Base-by-base conservation (phyloP, 495 filamentous ascomycete genomes). In the Schizothecium vesticola region DNA sequence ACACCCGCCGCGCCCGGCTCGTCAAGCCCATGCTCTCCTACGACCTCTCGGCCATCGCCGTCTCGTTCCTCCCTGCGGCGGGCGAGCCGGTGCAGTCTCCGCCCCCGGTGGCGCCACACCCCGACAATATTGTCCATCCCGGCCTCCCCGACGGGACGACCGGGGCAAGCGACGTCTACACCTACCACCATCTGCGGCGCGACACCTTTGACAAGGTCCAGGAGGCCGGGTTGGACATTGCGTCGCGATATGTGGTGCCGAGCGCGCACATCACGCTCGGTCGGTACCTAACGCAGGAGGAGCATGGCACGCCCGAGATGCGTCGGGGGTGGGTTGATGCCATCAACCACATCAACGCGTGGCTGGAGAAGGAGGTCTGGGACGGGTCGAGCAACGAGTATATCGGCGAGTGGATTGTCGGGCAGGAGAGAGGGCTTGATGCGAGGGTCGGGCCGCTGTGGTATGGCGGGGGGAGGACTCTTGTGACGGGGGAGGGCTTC, bases 201-300 rank as follows among this genome's bases (percentile, higher is more conserved):
- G 92, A 97, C 77, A 76, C 96, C 16, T 93, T 87, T 74, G 81
- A 82, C 21, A 77, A 86, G n/a, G 83, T 84, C 13, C 76, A 80
- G 58, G 78, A 77, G 3, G 82, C 85, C 3, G 90, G 90, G 0
- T 82, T 92, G 9, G 76, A 78, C 11, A 82, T 96, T 16, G 85
- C 77, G 19, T 90, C 89, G 31, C 84, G 94, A 65, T 99, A 97
- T 78, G 86, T 90, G 1, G 91, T 96, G 10, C 93, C 92, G 3
- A 92, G 90, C 56, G 90, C 92, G 8, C 94, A 99, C 80, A 83
- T 97, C 69, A 97, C 94, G 0, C 84, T 97, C 69, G 93, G 85
- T 2, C 85, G 94, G 3, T 97, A 93, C 73, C 83, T 96, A 51
- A 84, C 82, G 9, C 83, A 88, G 26, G 72, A 75, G 12, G 81